phyloP scores from a whole-genome alignment of 176 grass and related monocot species.

The Juncus effusus region DNA sequence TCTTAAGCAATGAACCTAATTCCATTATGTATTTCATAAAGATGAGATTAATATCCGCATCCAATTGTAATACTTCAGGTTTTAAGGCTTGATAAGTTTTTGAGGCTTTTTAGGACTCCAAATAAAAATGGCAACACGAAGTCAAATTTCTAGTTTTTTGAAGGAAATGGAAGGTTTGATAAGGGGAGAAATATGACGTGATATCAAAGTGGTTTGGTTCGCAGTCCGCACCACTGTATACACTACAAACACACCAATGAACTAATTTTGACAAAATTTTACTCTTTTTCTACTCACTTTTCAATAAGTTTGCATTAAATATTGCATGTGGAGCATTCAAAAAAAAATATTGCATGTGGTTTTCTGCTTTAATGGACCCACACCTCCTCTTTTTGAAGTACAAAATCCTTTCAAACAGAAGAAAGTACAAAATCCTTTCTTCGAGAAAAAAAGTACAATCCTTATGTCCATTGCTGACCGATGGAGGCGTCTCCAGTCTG shows the following conservation, averaged over 20 bases:
- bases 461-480: too few relatives aligned
- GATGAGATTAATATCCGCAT: too few relatives aligned
- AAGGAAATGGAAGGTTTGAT: constrained; percentile 6
- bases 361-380: too few relatives aligned
- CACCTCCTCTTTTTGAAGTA: too few relatives aligned
- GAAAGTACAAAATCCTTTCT: too few relatives aligned
- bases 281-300: background rate
- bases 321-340: background rate
- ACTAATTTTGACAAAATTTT: constrained; percentile 6
- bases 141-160: background rate
- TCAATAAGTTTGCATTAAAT: constrained; percentile 18
- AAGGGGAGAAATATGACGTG: constrained; percentile 7
- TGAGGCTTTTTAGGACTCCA: background rate
- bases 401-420: too few relatives aligned
- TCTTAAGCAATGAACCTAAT: too few relatives aligned
- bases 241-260: background rate
- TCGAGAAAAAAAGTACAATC: too few relatives aligned
- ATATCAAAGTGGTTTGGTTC: constrained; percentile 9
- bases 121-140: too few relatives aligned
- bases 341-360: background rate
- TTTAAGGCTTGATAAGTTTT: constrained; percentile 3
- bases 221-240: background rate
- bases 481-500: too few relatives aligned
- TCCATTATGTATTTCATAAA: too few relatives aligned
- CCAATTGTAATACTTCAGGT: too few relatives aligned